Base-by-base conservation (phyloP, 2,329 filamentous ascomycete genomes). In the Graphiopsis chlorocephala region DNA sequence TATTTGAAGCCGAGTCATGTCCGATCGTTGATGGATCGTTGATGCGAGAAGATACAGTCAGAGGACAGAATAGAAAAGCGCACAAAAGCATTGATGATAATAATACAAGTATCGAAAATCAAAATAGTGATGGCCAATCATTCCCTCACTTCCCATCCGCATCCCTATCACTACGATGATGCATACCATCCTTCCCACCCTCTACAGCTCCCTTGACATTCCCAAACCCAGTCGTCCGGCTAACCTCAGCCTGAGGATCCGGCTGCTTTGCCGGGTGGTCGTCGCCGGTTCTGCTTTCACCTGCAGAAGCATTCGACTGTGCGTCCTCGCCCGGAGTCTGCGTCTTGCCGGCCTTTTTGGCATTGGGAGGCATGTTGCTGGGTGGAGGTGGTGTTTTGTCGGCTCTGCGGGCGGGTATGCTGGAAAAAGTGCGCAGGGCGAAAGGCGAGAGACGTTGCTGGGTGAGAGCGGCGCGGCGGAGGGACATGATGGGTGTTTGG, bases 211-310 rank as follows among this genome's bases (percentile, higher is more conserved):
- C 75, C 38, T 65, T 38, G 12, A 65, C 60, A 45, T 71, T 65
- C 17, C 67, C 55, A 59, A 78, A 76, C 0, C 76, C 76, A 20
- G 76, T 78, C 35, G 61, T 73, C 50, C 74, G 66, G 1, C 65
- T 70, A 5, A 74, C 74, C 66, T 74, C 61, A 20, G 66, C 63
- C 65, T 78, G 76, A 8, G 69, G 60, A 60, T 78, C 76, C 0
- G 76, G 76, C 59, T 78, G 76, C 64, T 78, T 78, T 0, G 76
- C 76, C 1, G 76, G 77, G 61, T 78, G 75, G 23, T 78, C 73
- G 42, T 74, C 72, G 1, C 74, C 74, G 6, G 48, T 11, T 5
- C 20, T 26, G 11, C 35, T 70, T 65, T 71, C 71, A 0, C 74
- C 64, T 7, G 61, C 59, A 0, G 75, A 76, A 17, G 76, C 75